phyloP scores from a whole-genome alignment of 768 basidiomycete species.

The Lactarius trivialis region DNA sequence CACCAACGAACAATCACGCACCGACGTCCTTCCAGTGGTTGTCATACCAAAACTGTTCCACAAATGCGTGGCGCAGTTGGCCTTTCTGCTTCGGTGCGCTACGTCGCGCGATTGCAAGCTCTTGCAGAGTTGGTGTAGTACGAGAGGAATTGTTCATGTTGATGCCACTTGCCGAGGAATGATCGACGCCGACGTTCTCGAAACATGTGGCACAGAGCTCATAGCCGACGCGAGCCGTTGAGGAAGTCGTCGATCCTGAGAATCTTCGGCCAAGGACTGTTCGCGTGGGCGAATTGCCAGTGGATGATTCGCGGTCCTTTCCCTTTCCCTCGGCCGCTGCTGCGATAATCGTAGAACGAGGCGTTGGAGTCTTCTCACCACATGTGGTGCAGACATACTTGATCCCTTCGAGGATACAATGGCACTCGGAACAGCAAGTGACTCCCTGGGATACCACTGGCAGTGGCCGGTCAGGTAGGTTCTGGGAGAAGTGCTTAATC shows the following conservation, averaged over 20 bases:
- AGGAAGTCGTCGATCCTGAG: slow-evolving; percentile 16
- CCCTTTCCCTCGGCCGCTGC: slow-evolving; percentile 44
- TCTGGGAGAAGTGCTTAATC: not conserved
- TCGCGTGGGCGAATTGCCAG: slow-evolving; percentile 19
- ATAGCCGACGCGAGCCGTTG: slow-evolving; percentile 43
- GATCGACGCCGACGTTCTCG: slow-evolving; percentile 67
- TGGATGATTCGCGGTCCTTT: slow-evolving; percentile 32
- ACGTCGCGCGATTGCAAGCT: slow-evolving; percentile 48
- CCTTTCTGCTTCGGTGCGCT: slow-evolving; percentile 69
- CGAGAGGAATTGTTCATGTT: slow-evolving; percentile 42
- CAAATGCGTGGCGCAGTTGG: slow-evolving; percentile 74
- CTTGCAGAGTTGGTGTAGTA: slow-evolving; percentile 29
- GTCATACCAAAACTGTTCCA: slow-evolving; percentile 80
- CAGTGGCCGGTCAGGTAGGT: too few relatives aligned
- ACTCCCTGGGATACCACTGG: slow-evolving; percentile 52
- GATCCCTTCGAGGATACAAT: slow-evolving; percentile 62
- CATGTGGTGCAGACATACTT: slow-evolving; percentile 88
- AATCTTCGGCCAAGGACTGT: slow-evolving; percentile 3
- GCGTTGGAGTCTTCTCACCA: slow-evolving; percentile 59
- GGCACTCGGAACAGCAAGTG: slow-evolving; percentile 82
- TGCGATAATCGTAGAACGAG: slow-evolving; percentile 20
- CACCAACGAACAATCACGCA: slow-evolving; percentile 35
- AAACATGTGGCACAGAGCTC: slow-evolving; percentile 83
- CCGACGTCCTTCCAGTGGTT: slow-evolving; percentile 86
- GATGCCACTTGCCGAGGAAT: slow-evolving; percentile 49